Evolutionary conservation across 768 basidiomycete genomes (phyloP).

Genomic region (Russula sp.): DNA sequence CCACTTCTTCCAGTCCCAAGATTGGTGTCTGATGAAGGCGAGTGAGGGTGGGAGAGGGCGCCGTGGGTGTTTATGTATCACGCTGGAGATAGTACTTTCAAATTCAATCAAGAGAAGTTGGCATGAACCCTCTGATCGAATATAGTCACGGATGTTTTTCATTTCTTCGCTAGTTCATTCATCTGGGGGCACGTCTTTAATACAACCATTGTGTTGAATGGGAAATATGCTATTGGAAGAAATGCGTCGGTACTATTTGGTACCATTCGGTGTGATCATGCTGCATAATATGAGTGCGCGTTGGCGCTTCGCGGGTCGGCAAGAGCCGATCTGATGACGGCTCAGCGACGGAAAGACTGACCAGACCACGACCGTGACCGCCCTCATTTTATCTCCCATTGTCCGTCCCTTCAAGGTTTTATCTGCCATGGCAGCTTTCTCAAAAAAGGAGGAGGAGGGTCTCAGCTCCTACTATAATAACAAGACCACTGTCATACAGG

Average conservation of each 20-base stretch:
- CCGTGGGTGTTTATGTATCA: slow-evolving; percentile 35
- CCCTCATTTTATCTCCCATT: background rate
- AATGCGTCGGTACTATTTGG: too few relatives aligned
- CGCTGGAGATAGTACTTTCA: slow-evolving; percentile 1
- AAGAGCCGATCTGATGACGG: slow-evolving; percentile 1
- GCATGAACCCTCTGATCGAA: background rate
- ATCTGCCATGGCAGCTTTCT: slow-evolving; percentile 61
- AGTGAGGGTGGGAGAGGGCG: slow-evolving; percentile 67
- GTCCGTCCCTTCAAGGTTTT: background rate
- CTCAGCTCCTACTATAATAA: slow-evolving; percentile 92
- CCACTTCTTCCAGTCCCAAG: slow-evolving; percentile 41
- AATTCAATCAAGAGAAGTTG: slow-evolving; percentile 2
- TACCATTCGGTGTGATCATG: too few relatives aligned
- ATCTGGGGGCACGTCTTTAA: too few relatives aligned
- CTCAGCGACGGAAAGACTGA: background rate
- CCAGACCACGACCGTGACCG: background rate
- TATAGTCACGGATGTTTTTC: too few relatives aligned
- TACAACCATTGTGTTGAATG: too few relatives aligned
- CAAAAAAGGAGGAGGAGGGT: slow-evolving; percentile 97
- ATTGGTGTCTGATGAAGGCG: slow-evolving; percentile 41
- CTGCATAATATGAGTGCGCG: too few relatives aligned
- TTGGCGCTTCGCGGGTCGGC: background rate
- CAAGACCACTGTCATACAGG: slow-evolving; percentile 97
- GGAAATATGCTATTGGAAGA: too few relatives aligned
- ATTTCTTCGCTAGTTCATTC: too few relatives aligned